Evolutionary conservation across 2,329 filamentous ascomycete genomes (phyloP), one percentile per base, ranked within the genome.

Genomic region (Colletotrichum sp.): DNA sequence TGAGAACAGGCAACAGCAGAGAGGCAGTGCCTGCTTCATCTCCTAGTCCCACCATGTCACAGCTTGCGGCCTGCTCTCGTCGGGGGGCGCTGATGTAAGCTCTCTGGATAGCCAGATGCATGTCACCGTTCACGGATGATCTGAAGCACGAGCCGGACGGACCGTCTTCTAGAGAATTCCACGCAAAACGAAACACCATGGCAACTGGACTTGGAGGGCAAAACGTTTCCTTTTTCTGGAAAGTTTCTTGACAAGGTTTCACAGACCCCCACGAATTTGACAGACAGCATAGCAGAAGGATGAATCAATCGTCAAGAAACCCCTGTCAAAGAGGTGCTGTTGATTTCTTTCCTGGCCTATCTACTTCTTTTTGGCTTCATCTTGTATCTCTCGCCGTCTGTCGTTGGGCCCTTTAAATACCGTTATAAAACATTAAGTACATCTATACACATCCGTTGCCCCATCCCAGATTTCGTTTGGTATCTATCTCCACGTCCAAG

Each of bases 361-460:
- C n/a, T 65, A 32, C 26, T 24, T 21, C 18, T 30, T 21, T 34
- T 57, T 21, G 12, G 28, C 26, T 32, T 68, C 28, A n/a, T 26
- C 18, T 52, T 24, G 13, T 36, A 64, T 9, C 21, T 65, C 34
- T 24, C 28, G 28, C 59, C 30, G 28, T 21, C 5, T 49, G 28
- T 36, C 44, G 34, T 60, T 28, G 28, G 32, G n/a, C 28, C 28
- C 32, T n/a, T 64, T 59, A 64, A 67, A 66, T 72, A 55, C 60
- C 60, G 26, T 52, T 55, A 72, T 66, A 71, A 69, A 62, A 75
- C 69, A 72, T 72, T 71, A 69, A 7, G 13, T 55, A 62, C 49
- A 26, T 72, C 13, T 63, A 26, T 68, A n/a, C 28, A 21, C 44
- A 52, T 52, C 36, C 57, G 26, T 67, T 18, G 10, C 30, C 34